Evolutionary conservation across 2,329 filamentous ascomycete genomes (phyloP), one percentile per base, ranked within the genome.

Genomic region (Septoria petroselini): DNA sequence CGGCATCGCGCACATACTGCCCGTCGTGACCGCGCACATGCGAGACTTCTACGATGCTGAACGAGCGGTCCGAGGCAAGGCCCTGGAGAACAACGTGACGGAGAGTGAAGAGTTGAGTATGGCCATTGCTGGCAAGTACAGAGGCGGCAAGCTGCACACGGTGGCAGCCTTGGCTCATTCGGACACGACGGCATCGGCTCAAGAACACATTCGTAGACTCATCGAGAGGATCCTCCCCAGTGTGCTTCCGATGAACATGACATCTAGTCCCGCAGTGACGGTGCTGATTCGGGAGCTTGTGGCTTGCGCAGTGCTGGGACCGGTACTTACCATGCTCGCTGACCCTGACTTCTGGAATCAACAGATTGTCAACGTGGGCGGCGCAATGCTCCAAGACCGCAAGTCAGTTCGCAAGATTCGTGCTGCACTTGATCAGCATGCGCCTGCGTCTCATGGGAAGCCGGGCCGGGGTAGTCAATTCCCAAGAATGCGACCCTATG

Each of bases 301-400:
- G n/a, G 79, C 89, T 17, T 96, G 93, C 68, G 88, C 89, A n/a
- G 84, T 98, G 31, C 74, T 98, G 30, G 84, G 83, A 34, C 93
- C 93, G 0, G 73, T 94, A 17, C 77, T 96, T 65, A 83, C 85
- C 61, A 75, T 90, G 54, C 74, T 98, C 14, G 82, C 88, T 4
- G 91, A 98, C 60, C 91, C 94, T 1, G 94, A 98, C 71, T 95
- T 86, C 7, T 98, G 91, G 91, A 97, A 98, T 63, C 91, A 96
- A 68, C 71, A 95, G 52, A 89, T 97, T 78, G 91, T 97, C 69
- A 91, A 85, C 48, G 89, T 86, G 69, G 84, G 70, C 58, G 64
- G 70, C 54, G 58, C 86, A 19, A 85, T 95, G 74, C 77, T 98
- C 34, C 93, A 97, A 68, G 94, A 98, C 67, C 83, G 94, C 30